Conservation (phyloP, 805 yeast species). For the Wickerhamomyces canadensis region DNA sequence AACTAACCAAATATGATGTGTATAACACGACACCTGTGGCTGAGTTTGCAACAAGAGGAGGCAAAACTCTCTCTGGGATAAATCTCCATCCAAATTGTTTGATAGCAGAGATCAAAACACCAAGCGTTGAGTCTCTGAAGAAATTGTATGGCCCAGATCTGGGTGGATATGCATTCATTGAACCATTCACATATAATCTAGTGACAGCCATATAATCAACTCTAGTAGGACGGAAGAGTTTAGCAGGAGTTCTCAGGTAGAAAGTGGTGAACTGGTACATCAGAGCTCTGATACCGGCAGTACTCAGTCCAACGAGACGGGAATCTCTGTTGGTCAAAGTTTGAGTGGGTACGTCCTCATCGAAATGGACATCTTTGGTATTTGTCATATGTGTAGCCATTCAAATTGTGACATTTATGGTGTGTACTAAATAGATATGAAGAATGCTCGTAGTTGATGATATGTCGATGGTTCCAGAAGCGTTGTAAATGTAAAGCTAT, state of each 20-base stretch:
- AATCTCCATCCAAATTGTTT: conserved; percentile 79
- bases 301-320: conserved; percentile 65
- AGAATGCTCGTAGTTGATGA: too few relatives aligned
- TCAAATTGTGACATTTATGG: neutral
- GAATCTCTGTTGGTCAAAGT: conserved; percentile 33
- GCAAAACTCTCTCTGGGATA: conserved; percentile 73
- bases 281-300: conserved; percentile 83
- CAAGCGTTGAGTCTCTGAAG: conserved; percentile 68
- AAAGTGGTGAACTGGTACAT: conserved; percentile 73
- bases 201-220: conserved; percentile 79
- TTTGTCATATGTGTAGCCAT: neutral
- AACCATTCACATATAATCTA: conserved; percentile 43
- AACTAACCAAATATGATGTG: conserved; percentile 65
- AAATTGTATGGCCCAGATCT: conserved; percentile 44
- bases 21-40: conserved; percentile 85
- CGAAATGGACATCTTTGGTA: neutral
- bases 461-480: too few relatives aligned
- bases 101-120: conserved; percentile 65
- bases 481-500: too few relatives aligned
- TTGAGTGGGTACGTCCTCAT: conserved; percentile 1
- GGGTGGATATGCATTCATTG: conserved; percentile 27
- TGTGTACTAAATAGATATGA: too few relatives aligned
- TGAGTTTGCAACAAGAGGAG: conserved; percentile 85
- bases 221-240: conserved; percentile 84
- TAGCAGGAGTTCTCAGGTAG: conserved; percentile 75